These are phyloP conservation scores for Laburnicola sp. DNA, from an alignment of 2,329 filamentous ascomycete species.

Conservation along the genomic window DNA sequence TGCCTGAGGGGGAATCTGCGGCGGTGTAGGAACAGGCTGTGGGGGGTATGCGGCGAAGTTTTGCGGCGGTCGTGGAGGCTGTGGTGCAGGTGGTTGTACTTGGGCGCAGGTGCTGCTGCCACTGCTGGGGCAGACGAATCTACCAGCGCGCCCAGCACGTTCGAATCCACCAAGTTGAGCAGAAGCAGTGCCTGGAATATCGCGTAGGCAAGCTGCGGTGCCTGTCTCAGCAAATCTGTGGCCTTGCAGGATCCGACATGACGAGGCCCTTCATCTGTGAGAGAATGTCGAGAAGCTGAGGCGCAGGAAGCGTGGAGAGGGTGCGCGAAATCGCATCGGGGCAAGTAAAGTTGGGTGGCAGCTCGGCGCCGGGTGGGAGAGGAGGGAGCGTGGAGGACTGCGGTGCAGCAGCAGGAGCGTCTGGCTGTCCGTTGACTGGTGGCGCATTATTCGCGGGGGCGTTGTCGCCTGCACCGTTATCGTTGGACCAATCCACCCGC, in stretches of 20 bases:
- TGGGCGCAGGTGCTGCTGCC: constrained; percentile 40
- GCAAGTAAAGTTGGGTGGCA: constrained; percentile 79
- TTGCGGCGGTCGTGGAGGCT: constrained; percentile 33
- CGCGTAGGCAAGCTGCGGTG: constrained; percentile 90
- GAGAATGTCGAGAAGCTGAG: constrained; percentile 90
- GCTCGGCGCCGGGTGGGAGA: constrained; percentile 80
- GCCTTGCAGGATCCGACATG: constrained; percentile 81
- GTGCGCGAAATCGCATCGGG: constrained; percentile 92
- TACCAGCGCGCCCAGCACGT: constrained; percentile 78
- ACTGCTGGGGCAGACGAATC: constrained; percentile 53
- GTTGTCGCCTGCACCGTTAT: constrained; percentile 70
- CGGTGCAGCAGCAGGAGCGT: constrained; percentile 35
- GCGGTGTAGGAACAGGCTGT: constrained; percentile 57
- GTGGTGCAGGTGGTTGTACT: constrained; percentile 38
- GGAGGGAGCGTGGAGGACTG: constrained; percentile 67
- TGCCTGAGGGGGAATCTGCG: constrained; percentile 46
- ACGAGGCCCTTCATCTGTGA: constrained; percentile 91
- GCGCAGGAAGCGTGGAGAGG: constrained; percentile 79
- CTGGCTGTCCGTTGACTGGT: constrained; percentile 46
- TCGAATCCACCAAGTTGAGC: constrained; percentile 88
- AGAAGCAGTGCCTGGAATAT: constrained; percentile 92
- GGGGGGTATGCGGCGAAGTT: constrained; percentile 45
- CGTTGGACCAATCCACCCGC: constrained; percentile 93
- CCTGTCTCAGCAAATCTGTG: constrained; percentile 81
- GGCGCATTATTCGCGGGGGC: constrained; percentile 51